These are phyloP conservation scores for Ophiostoma quercus DNA, from an alignment of 2,329 filamentous ascomycete species.

Conservation along the genomic window DNA sequence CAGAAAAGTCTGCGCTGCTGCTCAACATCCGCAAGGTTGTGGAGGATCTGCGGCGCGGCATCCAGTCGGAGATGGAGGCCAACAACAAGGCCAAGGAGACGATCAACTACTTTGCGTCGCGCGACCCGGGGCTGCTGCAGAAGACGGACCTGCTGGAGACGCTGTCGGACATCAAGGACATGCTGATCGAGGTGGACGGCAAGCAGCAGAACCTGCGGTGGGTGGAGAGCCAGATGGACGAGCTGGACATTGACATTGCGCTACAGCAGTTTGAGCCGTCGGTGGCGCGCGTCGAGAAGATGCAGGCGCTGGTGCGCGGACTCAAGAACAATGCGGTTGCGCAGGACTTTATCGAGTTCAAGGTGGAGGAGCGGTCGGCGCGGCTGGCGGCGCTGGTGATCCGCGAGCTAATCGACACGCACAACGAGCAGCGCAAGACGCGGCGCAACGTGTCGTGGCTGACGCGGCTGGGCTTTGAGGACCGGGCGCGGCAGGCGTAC, in stretches of 20 bases:
- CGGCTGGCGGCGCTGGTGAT: slow-evolving; percentile 72
- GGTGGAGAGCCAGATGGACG: slow-evolving; percentile 93
- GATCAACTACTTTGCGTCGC: slow-evolving; percentile 77
- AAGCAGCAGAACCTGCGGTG: slow-evolving; percentile 94
- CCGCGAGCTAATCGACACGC: slow-evolving; percentile 69
- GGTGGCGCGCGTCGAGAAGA: slow-evolving; percentile 75
- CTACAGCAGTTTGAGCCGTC: slow-evolving; percentile 83
- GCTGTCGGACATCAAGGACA: slow-evolving; percentile 72
- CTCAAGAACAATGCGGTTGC: slow-evolving; percentile 82
- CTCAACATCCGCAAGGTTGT: slow-evolving; percentile 89
- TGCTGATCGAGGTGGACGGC: slow-evolving; percentile 92
- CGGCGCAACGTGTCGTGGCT: slow-evolving; percentile 80
- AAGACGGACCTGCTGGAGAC: slow-evolving; percentile 76
- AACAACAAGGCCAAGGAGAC: slow-evolving; percentile 79
- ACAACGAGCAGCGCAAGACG: slow-evolving; percentile 70
- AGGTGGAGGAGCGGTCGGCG: slow-evolving; percentile 77
- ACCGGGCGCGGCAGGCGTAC: slow-evolving; percentile 81
- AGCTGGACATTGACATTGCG: slow-evolving; percentile 92
- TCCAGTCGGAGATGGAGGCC: slow-evolving; percentile 81
- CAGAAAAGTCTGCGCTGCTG: slow-evolving; percentile 74
- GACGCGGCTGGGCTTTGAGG: slow-evolving; percentile 80
- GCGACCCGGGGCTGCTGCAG: slow-evolving; percentile 69
- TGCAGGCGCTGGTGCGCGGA: slow-evolving; percentile 71
- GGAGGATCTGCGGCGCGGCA: slow-evolving; percentile 80
- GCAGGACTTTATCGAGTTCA: slow-evolving; percentile 87